Evolutionary conservation across 2,329 filamentous ascomycete genomes (phyloP).

Genomic region (Cladosporium cucumerinum): DNA sequence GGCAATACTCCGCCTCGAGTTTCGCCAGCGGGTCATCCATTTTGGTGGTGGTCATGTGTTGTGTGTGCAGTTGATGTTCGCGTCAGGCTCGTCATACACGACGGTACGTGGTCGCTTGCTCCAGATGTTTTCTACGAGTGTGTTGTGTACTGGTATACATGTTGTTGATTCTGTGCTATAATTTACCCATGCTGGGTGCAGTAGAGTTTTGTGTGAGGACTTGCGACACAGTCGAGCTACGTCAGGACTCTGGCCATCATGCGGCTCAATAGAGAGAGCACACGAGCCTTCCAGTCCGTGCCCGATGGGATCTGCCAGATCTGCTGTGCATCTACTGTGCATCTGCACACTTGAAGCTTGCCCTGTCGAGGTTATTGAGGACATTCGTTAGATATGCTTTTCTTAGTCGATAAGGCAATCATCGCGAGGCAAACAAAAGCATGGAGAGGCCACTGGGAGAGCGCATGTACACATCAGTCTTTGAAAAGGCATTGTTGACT

Average conservation of each 20-base stretch:
- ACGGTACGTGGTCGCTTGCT: not conserved
- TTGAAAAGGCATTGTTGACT: not conserved
- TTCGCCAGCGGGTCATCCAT: conserved; percentile 27
- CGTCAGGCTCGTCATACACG: not conserved
- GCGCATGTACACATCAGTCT: not conserved
- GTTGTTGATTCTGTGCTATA: not conserved
- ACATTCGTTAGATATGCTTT: not conserved
- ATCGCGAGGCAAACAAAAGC: not conserved
- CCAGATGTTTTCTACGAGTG: not conserved
- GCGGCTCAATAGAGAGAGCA: not conserved
- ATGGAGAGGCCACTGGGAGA: not conserved
- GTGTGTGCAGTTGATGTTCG: not conserved
- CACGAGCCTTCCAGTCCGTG: conserved; percentile 1
- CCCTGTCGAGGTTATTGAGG: not conserved
- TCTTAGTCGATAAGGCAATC: not conserved
- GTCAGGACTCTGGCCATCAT: not conserved
- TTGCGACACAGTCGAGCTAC: not conserved
- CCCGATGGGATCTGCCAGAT: conserved; percentile 2
- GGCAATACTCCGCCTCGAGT: conserved; percentile 65
- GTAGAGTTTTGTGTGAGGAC: not conserved
- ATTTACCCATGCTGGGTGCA: not conserved
- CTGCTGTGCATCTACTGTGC: not conserved
- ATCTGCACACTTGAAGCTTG: not conserved
- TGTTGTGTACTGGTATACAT: not conserved
- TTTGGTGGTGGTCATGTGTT: conserved; percentile 16